Conservation (phyloP, 495 filamentous ascomycete species). For the Xylaria curta region DNA sequence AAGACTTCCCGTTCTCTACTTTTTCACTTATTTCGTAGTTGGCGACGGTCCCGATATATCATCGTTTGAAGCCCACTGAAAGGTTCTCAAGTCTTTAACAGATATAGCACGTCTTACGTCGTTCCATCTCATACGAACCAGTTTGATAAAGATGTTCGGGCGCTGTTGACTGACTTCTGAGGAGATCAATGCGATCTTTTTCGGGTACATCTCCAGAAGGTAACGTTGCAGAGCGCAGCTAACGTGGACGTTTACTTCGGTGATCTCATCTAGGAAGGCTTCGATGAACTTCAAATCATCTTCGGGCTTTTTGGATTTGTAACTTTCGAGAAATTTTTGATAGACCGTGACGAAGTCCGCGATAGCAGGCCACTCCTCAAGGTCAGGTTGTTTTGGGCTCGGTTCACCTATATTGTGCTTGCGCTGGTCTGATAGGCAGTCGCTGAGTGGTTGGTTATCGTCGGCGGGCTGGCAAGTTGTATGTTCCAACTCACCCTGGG, state of each 20-base stretch:
- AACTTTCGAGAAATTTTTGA: neutral
- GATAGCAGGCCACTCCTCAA: slow-evolving; percentile 14
- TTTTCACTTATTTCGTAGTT: neutral
- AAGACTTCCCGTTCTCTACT: neutral
- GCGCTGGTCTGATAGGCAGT: neutral
- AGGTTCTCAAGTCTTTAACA: slow-evolving; percentile 3
- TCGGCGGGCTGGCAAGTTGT: neutral
- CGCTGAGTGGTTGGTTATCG: neutral
- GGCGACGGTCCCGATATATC: slow-evolving; percentile 5
- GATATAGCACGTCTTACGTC: slow-evolving; percentile 5
- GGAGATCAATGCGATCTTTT: slow-evolving; percentile 1
- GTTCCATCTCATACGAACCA: slow-evolving; percentile 8
- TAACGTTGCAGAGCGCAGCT: slow-evolving; percentile 24
- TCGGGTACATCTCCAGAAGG: slow-evolving; percentile 15
- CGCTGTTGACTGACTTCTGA: neutral
- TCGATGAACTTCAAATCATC: slow-evolving; percentile 10
- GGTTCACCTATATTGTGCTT: neutral
- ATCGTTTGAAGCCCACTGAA: slow-evolving; percentile 17
- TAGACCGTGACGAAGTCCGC: slow-evolving; percentile 10
- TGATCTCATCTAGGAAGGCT: slow-evolving; percentile 1
- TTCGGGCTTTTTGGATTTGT: slow-evolving; percentile 15
- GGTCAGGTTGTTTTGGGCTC: neutral
- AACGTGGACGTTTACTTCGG: slow-evolving; percentile 10
- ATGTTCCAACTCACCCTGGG: neutral
- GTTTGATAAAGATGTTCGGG: slow-evolving; percentile 16